Evolutionary conservation across 257 asterid species (phyloP).

Genomic region (Penstemon barbatus): DNA sequence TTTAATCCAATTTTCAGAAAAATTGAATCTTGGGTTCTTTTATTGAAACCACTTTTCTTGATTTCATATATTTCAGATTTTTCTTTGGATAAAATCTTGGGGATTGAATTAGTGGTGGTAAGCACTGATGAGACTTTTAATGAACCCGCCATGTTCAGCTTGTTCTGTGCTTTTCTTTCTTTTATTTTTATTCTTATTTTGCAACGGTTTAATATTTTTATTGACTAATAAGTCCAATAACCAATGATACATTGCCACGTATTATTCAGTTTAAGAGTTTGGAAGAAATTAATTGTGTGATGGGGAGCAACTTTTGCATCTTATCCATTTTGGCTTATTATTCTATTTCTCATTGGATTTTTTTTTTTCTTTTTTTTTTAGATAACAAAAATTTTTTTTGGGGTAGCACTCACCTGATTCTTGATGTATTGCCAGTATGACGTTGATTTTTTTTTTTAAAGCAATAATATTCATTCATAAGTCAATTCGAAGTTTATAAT

Average conservation of each 20-base stretch:
- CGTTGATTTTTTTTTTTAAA: too few relatives aligned
- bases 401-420: too few relatives aligned
- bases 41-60: constrained; percentile 16
- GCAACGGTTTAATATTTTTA: not conserved
- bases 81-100: constrained; percentile 33
- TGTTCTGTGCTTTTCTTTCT: not conserved
- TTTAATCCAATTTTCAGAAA: constrained; percentile 24
- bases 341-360: too few relatives aligned
- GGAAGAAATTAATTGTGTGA: constrained; percentile 25
- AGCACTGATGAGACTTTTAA: constrained; percentile 42
- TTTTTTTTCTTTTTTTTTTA: too few relatives aligned
- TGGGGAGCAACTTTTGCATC: constrained; percentile 30
- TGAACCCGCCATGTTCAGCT: constrained; percentile 53
- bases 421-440: too few relatives aligned
- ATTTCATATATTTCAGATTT: constrained; percentile 28
- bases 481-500: too few relatives aligned
- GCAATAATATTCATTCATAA: too few relatives aligned
- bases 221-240: not conserved
- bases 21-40: constrained; percentile 19
- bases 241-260: constrained; percentile 20
- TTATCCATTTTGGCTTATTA: constrained; percentile 31
- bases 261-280: not conserved
- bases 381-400: too few relatives aligned
- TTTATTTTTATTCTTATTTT: not conserved
- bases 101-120: constrained; percentile 35